These are phyloP conservation scores for Ceratocystis alfenasii DNA, from an alignment of 2,329 filamentous ascomycete species.

Conservation along the genomic window DNA sequence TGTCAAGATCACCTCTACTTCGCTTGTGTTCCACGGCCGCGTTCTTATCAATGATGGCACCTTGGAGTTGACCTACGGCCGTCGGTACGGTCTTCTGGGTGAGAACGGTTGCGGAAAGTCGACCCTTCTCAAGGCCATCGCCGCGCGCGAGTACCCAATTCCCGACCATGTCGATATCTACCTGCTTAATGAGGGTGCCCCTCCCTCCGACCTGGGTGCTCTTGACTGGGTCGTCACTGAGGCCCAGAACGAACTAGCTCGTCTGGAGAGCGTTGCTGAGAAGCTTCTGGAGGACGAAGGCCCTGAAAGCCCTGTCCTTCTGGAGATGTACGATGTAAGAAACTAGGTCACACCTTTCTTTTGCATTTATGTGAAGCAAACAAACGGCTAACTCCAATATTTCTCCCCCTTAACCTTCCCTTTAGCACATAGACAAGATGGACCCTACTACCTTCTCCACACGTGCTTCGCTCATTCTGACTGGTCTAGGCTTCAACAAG, in stretches of 20 bases:
- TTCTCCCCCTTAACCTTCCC: constrained; percentile 19
- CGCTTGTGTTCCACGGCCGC: constrained; percentile 92
- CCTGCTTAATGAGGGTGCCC: constrained; percentile 92
- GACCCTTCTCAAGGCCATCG: constrained; percentile 91
- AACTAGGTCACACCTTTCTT: neutral
- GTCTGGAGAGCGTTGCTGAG: constrained; percentile 80
- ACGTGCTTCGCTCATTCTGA: constrained; percentile 89
- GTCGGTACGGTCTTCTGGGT: constrained; percentile 86
- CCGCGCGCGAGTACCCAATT: constrained; percentile 85
- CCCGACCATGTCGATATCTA: constrained; percentile 97
- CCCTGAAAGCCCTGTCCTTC: constrained; percentile 76
- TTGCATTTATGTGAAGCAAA: constrained; percentile 14
- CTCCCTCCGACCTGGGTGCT: constrained; percentile 75
- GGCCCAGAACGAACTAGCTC: constrained; percentile 83
- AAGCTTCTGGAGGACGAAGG: constrained; percentile 83
- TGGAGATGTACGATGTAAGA: constrained; percentile 90
- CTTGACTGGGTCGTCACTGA: constrained; percentile 95
- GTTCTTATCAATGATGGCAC: constrained; percentile 91
- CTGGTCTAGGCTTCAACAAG: constrained; percentile 99
- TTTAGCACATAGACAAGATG: constrained; percentile 93
- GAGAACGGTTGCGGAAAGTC: constrained; percentile 99
- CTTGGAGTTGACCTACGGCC: constrained; percentile 83
- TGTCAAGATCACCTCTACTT: constrained; percentile 90
- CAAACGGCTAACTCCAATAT: constrained; percentile 23
- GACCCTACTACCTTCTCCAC: constrained; percentile 95